Evolutionary conservation across 2,329 filamentous ascomycete species (phyloP), one percentile per base, ranked within the genome.

Genomic region (Penicillium sclerotiorum): DNA sequence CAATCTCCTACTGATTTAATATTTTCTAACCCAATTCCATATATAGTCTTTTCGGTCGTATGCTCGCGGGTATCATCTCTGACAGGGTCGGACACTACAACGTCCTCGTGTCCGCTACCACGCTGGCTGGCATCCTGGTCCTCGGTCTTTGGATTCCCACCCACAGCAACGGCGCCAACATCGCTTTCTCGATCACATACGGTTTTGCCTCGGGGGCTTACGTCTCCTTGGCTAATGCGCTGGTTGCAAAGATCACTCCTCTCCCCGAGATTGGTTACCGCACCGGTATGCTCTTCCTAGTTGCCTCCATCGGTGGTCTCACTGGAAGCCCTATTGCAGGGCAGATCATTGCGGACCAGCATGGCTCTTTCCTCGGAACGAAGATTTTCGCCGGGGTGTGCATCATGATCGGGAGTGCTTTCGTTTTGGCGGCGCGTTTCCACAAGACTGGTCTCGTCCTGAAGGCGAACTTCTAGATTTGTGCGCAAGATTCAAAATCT

Each of bases 311-410:
- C n/a, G 85, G 83, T 5, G 84, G 82, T 1, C 69, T 90, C 46
- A 82, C 82, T 0, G 84, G 85, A 1, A 82, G 78, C 39, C 87
- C 87, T 1, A 86, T 90, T 59, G 85, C 78, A 1, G 86, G 86
- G 8, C 82, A 80, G 4, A 75, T 75, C 77, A 71, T 86, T 7
- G 63, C 63, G 8, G 64, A 70, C 1, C 75, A 80, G 56, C 51
- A 77, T 36, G 84, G 84, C 1, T 65, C 68, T 4, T 87, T 80
- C 56, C 67, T 80, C 3, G 80, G 81, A 1, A 60, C 88, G 56
- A 83, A 88, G 70, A 71, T 89, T 2, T 89, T 88, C 61, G 80
- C 80, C 32, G 87, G 87, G 1, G 67, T 82, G 18, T 67, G 79
- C 50, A 71, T 79, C 57, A 32, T 75, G 6, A 69, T 62, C 3